Conservation (phyloP, 139 green algal species). For the Chlamydomonas schloesseri region DNA sequence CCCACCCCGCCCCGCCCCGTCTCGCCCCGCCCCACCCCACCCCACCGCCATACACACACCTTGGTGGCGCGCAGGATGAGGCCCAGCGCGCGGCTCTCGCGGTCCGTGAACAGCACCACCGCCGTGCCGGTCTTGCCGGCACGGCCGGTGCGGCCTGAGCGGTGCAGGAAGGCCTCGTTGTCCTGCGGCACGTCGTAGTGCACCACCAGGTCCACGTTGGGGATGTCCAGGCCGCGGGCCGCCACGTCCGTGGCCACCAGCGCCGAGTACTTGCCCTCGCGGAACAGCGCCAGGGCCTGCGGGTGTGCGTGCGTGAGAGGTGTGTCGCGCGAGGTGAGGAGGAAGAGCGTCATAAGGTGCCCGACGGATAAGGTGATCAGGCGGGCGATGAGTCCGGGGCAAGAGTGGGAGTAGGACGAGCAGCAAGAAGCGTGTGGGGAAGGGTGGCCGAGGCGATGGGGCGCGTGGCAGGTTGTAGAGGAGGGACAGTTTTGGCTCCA, state of each 20-base stretch:
- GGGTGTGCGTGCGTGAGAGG: neutral
- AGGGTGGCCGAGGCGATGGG: too few relatives aligned
- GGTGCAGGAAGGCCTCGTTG: constrained; percentile 95
- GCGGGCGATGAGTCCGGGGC: too few relatives aligned
- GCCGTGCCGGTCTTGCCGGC: constrained; percentile 87
- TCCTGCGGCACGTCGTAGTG: constrained; percentile 92
- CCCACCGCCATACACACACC: neutral
- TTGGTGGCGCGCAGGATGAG: constrained; percentile 71
- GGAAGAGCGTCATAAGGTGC: too few relatives aligned
- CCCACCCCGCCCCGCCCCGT: neutral
- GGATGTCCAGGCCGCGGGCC: constrained; percentile 97
- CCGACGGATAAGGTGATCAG: too few relatives aligned
- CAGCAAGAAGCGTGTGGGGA: too few relatives aligned
- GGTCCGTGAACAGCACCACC: constrained; percentile 89
- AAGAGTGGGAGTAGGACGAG: too few relatives aligned
- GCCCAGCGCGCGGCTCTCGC: constrained; percentile 71
- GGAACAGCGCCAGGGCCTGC: constrained; percentile 84
- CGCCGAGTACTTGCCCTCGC: constrained; percentile 84
- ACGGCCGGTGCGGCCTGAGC: constrained; percentile 90
- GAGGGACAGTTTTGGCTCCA: too few relatives aligned
- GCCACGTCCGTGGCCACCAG: constrained; percentile 99
- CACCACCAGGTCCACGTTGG: constrained; percentile 90
- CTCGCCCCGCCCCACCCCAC: neutral
- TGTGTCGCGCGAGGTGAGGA: neutral
- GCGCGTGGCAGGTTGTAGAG: too few relatives aligned